phyloP scores from a whole-genome alignment of 441 rosid species.

The Macaranga tanarius region DNA sequence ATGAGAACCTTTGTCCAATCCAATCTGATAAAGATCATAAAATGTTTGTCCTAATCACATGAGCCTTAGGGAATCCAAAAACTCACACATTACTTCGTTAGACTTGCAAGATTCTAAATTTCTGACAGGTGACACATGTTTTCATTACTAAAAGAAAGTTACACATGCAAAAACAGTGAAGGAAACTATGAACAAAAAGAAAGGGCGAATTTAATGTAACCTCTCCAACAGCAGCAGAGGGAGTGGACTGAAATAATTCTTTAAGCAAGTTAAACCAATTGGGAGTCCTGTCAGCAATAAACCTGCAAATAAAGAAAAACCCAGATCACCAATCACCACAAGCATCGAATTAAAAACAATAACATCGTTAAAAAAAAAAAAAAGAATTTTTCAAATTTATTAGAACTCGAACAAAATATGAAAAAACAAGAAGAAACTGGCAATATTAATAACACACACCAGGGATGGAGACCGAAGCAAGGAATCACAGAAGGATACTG shows the following conservation, averaged over 20 bases:
- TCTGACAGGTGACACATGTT: neutral
- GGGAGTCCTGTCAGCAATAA: slow-evolving; percentile 62
- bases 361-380: neutral
- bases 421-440: neutral
- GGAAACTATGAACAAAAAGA: slow-evolving; percentile 8
- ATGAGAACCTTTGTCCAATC: slow-evolving; percentile 78
- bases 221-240: slow-evolving; percentile 95
- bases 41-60: slow-evolving; percentile 15
- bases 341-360: neutral
- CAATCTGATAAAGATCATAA: slow-evolving; percentile 49
- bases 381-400: neutral
- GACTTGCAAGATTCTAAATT: neutral
- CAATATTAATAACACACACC: slow-evolving; percentile 41
- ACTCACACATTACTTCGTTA: neutral
- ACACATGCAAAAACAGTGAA: neutral
- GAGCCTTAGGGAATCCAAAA: neutral
- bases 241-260: slow-evolving; percentile 58
- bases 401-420: neutral
- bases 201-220: slow-evolving; percentile 31
- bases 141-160: neutral
- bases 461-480: slow-evolving; percentile 87
- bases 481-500: slow-evolving; percentile 67
- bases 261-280: slow-evolving; percentile 69
- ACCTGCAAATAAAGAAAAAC: slow-evolving; percentile 39
- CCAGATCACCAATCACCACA: neutral